phyloP scores from a whole-genome alignment of 1,284 basidiomycete genomes.

The Ceratobasidium sp. region DNA sequence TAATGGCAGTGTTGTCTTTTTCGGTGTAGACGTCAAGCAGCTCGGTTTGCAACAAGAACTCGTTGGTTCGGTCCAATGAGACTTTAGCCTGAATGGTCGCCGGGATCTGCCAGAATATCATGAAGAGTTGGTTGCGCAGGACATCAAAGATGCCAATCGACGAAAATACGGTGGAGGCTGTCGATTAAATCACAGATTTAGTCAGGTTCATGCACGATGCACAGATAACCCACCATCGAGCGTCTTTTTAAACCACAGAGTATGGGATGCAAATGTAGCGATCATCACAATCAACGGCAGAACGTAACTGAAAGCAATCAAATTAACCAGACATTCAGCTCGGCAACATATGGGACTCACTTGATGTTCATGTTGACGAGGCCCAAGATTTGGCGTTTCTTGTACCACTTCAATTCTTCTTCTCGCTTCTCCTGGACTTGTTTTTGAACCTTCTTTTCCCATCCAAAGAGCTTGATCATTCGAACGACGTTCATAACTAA shows the following conservation, averaged over 20 bases:
- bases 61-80: constrained; percentile 56
- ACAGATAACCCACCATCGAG: constrained; percentile 32
- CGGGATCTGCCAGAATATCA: constrained; percentile 40
- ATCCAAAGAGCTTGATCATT: constrained; percentile 75
- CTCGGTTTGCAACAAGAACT: constrained; percentile 61
- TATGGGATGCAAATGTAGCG: constrained; percentile 60
- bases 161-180: constrained; percentile 52
- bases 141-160: constrained; percentile 57
- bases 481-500: constrained; percentile 60
- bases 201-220: too few relatives aligned
- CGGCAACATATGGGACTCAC: constrained; percentile 45
- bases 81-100: constrained; percentile 52
- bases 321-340: background rate
- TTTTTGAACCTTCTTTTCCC: constrained; percentile 64
- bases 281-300: constrained; percentile 73
- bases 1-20: constrained; percentile 47
- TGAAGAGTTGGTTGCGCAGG: constrained; percentile 26
- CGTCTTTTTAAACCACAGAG: constrained; percentile 30
- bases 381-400: constrained; percentile 54
- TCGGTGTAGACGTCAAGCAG: constrained; percentile 59
- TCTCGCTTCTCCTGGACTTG: constrained; percentile 61
- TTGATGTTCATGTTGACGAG: constrained; percentile 53
- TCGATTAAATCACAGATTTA: too few relatives aligned
- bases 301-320: constrained; percentile 55
- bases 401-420: constrained; percentile 61